phyloP scores from a whole-genome alignment of 2,329 filamentous ascomycete species.

The Diplodia seriata region DNA sequence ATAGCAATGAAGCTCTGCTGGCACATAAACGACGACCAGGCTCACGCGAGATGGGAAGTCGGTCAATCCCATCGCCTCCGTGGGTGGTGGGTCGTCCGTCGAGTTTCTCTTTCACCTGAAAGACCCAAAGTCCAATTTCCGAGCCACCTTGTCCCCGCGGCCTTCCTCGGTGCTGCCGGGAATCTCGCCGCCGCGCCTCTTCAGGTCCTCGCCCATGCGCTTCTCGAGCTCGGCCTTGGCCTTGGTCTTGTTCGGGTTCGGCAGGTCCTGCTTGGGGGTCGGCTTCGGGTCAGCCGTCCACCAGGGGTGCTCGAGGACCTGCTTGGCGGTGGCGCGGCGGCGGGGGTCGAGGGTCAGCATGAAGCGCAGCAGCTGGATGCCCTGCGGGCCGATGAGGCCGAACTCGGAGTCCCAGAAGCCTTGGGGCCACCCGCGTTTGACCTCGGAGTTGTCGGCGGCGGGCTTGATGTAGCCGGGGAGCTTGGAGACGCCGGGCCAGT shows the following conservation, averaged over 20 bases:
- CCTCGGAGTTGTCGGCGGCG: constrained; percentile 56
- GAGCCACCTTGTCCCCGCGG: constrained; percentile 74
- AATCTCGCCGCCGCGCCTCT: constrained; percentile 74
- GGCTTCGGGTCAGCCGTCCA: constrained; percentile 86
- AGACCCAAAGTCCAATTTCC: constrained; percentile 22
- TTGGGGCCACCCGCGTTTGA: constrained; percentile 61
- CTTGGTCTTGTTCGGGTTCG: constrained; percentile 68
- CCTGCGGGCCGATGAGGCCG: constrained; percentile 78
- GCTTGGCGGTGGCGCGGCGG: constrained; percentile 77
- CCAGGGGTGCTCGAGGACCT: constrained; percentile 83
- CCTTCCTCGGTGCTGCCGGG: constrained; percentile 61
- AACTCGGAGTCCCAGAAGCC: constrained; percentile 80
- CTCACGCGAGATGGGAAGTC: too few relatives aligned
- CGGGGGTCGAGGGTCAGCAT: constrained; percentile 88
- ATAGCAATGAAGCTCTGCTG: too few relatives aligned
- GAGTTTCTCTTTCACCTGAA: neutral
- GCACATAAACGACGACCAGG: too few relatives aligned
- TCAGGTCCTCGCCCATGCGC: constrained; percentile 82
- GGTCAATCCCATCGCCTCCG: too few relatives aligned
- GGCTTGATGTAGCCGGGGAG: constrained; percentile 81
- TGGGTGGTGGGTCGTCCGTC: too few relatives aligned
- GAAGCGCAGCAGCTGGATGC: constrained; percentile 85
- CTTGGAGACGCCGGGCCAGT: constrained; percentile 89
- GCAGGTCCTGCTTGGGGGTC: constrained; percentile 80
- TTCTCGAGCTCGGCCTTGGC: constrained; percentile 57